Percentiles rank a stretch among this genome's conserved stretches.
phyloP scores from a whole-genome alignment of 192 early-diverging fungal genomes.

The Rhizophagus sp. region DNA sequence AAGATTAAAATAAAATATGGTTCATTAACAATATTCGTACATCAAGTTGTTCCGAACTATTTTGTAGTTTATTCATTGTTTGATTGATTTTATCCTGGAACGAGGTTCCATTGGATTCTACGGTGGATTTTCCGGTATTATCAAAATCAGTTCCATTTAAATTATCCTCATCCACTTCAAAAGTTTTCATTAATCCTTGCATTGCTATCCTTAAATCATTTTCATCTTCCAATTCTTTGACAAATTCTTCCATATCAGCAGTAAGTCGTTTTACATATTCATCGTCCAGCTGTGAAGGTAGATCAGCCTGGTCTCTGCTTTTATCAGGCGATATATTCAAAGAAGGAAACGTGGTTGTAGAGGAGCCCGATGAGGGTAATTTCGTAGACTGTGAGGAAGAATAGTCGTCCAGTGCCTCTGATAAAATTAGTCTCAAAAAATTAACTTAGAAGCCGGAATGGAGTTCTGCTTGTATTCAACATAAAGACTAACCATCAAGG shows the following conservation, averaged over 20 bases:
- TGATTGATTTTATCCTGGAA: slow-evolving; percentile 91
- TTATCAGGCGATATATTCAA: slow-evolving; percentile 24
- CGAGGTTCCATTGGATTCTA: slow-evolving; percentile 36
- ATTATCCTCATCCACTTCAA: slow-evolving; percentile 32
- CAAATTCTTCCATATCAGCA: slow-evolving; percentile 80
- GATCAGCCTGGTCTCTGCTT: slow-evolving; percentile 32
- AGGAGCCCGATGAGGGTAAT: slow-evolving; percentile 37
- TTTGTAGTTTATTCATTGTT: slow-evolving; percentile 88
- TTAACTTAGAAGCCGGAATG: background rate
- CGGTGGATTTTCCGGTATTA: background rate
- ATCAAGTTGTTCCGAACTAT: slow-evolving; percentile 82
- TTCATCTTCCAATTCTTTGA: slow-evolving; percentile 61
- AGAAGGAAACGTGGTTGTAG: slow-evolving; percentile 38
- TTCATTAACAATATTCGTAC: slow-evolving; percentile 46
- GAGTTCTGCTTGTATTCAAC: background rate
- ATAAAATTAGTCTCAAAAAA: background rate
- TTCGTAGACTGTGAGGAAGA: slow-evolving; percentile 30
- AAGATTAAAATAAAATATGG: background rate
- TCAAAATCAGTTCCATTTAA: slow-evolving; percentile 10
- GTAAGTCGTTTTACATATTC: slow-evolving; percentile 76
- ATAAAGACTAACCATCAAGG: slow-evolving; percentile 55
- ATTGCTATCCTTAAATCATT: slow-evolving; percentile 55
- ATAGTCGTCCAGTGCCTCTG: slow-evolving; percentile 81
- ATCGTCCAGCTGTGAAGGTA: slow-evolving; percentile 50
- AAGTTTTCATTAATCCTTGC: slow-evolving; percentile 54